Evolutionary conservation across 306 rosid species (phyloP), one percentile per base, ranked within the genome.

Genomic region (Fragaria nilgerrensis): DNA sequence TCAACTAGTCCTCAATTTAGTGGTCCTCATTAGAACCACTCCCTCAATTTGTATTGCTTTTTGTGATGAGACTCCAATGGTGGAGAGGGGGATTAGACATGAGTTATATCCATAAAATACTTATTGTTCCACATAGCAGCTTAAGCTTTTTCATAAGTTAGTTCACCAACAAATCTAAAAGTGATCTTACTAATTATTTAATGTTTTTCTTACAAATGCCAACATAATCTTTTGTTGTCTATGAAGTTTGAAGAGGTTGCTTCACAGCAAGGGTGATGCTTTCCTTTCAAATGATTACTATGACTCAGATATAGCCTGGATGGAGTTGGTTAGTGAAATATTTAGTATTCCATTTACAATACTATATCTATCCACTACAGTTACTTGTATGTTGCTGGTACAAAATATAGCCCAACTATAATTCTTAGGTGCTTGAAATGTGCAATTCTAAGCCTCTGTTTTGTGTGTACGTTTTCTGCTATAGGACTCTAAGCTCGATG

Each of bases 211-310:
- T 65, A 50, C 63, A 70, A 71, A 58, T 63, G 44, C 63, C 70
- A 67, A 72, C 59, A 72, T 74, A 72, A 78, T 79, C 80, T 43
- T 73, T 68, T 78, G 76, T 81, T 67, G 74, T 41, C 58, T 75
- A 32, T 85, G 83, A 70, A 95, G 98, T 81, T 92, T 95, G 92
- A 89, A 89, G 92, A 88, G 87, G 82, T 86, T 92, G 82, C 91
- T 95, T 49, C 96, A 89, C 81, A 80, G 97, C 88, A 92, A 90
- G 89, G 98, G 97, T 29, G 83, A 88, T 83, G 95, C 98, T 77
- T 90, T 92, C 84, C 92, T 89, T 77, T 95, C 97, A 65, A 92
- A 95, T 85, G 93, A 95, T 67, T 92, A 95, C 83, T 92, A 95
- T 81, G 89, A 87, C 68, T 95, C 98, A 5, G 97, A 95, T 81